Evolutionary conservation across 2,329 filamentous ascomycete species (phyloP).

Genomic region (Diaporthe eres): DNA sequence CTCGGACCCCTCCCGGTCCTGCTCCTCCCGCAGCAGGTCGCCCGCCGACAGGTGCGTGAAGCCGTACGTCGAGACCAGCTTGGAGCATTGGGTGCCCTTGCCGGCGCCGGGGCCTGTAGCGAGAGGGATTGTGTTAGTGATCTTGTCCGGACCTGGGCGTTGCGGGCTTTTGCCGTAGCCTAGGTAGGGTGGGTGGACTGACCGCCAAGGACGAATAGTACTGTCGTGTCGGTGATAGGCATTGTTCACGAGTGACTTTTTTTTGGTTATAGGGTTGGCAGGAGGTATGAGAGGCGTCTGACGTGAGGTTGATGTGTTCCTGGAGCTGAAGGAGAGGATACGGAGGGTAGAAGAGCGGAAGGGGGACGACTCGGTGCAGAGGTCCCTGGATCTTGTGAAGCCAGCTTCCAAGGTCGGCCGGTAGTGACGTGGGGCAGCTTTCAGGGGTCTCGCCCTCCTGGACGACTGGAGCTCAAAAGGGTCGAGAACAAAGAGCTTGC

Average conservation of each 20-base stretch:
- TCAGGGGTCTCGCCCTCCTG: constrained; percentile 20
- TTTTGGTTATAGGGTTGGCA: background rate
- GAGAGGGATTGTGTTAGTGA: background rate
- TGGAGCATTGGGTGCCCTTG: constrained; percentile 95
- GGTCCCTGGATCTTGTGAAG: constrained; percentile 31
- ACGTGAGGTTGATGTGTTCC: background rate
- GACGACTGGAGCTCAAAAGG: background rate
- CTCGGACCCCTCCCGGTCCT: constrained; percentile 86
- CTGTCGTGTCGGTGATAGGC: constrained; percentile 44
- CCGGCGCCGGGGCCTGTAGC: constrained; percentile 84
- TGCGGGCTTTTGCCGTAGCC: background rate
- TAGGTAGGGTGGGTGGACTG: background rate
- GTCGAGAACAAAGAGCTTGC: constrained; percentile 33
- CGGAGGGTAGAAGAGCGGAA: constrained; percentile 8
- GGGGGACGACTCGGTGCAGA: constrained; percentile 6
- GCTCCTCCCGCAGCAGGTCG: constrained; percentile 93
- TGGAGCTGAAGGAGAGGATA: constrained; percentile 6
- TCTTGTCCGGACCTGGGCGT: background rate
- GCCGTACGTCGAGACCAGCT: constrained; percentile 87
- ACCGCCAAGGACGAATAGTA: constrained; percentile 43
- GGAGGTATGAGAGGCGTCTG: constrained; percentile 8
- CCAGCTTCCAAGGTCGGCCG: constrained; percentile 33
- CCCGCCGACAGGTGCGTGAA: constrained; percentile 96
- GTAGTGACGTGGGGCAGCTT: constrained; percentile 35
- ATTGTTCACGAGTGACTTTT: constrained; percentile 30